Conservation (phyloP, 331 rosid genomes). For the Erythrophleum ivorense region DNA sequence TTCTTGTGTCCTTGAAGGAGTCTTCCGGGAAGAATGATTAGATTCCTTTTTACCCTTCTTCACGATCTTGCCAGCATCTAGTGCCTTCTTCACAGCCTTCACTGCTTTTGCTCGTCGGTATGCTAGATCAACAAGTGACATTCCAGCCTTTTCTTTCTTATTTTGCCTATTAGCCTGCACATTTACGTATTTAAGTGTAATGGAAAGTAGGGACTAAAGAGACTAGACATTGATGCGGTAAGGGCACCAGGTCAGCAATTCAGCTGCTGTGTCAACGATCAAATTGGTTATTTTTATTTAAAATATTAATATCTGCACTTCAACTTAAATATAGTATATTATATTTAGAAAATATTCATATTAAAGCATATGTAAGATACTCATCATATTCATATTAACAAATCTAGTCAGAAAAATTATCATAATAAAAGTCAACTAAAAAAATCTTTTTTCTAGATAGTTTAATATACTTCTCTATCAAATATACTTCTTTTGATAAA, state of each 20-base stretch:
- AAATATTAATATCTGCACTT: background rate
- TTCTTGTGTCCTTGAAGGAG: slow-evolving; percentile 80
- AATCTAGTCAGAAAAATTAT: background rate
- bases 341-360: background rate
- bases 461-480: background rate
- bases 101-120: slow-evolving; percentile 93
- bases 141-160: slow-evolving; percentile 67
- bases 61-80: slow-evolving; percentile 84
- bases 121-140: slow-evolving; percentile 79
- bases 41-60: slow-evolving; percentile 58
- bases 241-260: background rate
- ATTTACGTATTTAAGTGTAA: slow-evolving; percentile 34
- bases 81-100: slow-evolving; percentile 82
- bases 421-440: background rate
- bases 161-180: slow-evolving; percentile 63
- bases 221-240: background rate
- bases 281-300: background rate
- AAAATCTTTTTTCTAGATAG: background rate
- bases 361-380: background rate
- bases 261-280: background rate
- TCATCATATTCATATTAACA: background rate
- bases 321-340: background rate
- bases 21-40: slow-evolving; percentile 48
- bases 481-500: background rate
- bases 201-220: slow-evolving; percentile 14